Evolutionary conservation across 139 green algal species (phyloP).

Genomic region (Chlamydomonas applanata): DNA sequence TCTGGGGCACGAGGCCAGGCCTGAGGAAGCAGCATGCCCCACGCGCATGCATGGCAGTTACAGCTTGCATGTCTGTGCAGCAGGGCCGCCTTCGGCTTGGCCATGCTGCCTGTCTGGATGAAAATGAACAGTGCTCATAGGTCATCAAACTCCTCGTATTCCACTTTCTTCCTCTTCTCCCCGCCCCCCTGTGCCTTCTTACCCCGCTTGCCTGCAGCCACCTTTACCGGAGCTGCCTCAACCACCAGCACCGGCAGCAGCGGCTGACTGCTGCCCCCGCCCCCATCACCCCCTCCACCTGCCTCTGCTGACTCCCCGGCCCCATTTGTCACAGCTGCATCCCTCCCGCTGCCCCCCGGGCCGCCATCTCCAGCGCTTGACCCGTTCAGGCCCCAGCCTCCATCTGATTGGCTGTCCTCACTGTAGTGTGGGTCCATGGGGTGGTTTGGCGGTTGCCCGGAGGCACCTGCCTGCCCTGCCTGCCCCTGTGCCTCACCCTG

Average conservation of each 20-base stretch:
- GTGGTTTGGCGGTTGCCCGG: neutral
- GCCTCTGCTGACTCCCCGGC: neutral
- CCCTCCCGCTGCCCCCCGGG: too few species aligned
- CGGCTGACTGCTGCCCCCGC: neutral
- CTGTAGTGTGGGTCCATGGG: neutral
- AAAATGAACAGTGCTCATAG: too few species aligned
- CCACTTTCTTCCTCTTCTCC: neutral
- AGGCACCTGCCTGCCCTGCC: neutral
- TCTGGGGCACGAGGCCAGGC: too few species aligned
- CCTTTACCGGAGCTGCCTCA: neutral
- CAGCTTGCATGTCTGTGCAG: too few species aligned
- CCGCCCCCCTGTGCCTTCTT: neutral
- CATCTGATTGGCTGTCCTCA: neutral
- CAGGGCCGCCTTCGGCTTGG: too few species aligned
- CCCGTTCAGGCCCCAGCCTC: too few species aligned
- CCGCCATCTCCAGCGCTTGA: too few species aligned
- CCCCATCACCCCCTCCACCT: neutral
- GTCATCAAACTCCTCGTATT: constrained; percentile 9
- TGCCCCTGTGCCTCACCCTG: neutral
- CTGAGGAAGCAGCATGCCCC: too few species aligned
- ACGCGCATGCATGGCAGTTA: too few species aligned
- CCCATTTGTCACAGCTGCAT: neutral
- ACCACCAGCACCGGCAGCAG: neutral
- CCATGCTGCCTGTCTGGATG: too few species aligned
- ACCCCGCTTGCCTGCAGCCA: neutral